Evolutionary conservation across 73 alveolate species (phyloP), one percentile per base, ranked within the genome.

Genomic region (Paramecium primaurelia): DNA sequence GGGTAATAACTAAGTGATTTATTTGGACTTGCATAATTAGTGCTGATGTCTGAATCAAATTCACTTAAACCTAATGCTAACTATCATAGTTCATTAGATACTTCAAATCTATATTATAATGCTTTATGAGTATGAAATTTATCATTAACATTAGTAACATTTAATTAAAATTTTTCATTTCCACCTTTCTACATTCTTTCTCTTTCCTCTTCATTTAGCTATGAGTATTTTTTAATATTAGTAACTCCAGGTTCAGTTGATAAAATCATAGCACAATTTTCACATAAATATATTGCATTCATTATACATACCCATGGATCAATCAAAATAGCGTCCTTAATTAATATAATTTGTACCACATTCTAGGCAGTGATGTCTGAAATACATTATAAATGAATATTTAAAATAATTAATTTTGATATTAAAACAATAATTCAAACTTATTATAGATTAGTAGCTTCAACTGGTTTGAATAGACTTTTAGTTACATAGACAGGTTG

Each of bases 291-390:
- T 18, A 80, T 42, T 8, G 77, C 77, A 80, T 80, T 80, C 77
- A 59, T 45, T 26, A 80, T 58, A 25, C 91, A 80, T 12, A 80
- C 91, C 91, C 91, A 77, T 26, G 73, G 71, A 20, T 80, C 91
- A 5, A 26, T 42, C 11, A 80, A 34, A 44, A 45, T 45, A 26
- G 71, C 49, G 91, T 36, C 91, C 77, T 80, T 80, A 80, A 80
- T 42, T 42, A 7, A 25, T 9, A 42, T 2, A 80, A 18, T 8
- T 1, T 22, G n/a, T 80, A 80, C 91, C 91, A 80, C 91, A 80
- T 47, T 80, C 91, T 20, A 80, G 30, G 58, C 91, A 80, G 16
- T 18, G 20, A 10, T 38, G 45, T n/a, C 20, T 6, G 6, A 20
- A 80, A 16, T 4, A 25, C 44, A 44, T 80, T 6, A 7, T 32